Evolutionary conservation across 1,284 basidiomycete genomes (phyloP).

Genomic region (Tilletia caries): DNA sequence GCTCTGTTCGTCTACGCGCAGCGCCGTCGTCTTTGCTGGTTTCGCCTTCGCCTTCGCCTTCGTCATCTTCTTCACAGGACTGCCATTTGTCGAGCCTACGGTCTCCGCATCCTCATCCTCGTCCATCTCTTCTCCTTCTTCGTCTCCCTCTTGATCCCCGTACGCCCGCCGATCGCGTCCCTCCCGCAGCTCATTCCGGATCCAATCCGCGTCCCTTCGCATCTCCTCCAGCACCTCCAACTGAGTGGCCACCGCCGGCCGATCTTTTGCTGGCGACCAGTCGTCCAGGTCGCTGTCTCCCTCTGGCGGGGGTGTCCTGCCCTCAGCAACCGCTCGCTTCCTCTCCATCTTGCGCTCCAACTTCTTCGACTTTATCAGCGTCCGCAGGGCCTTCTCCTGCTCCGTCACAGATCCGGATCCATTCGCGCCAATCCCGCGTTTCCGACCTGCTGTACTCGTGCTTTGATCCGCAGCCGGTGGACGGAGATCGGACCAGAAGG

Average conservation of each 20-base stretch:
- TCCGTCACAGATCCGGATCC: conserved; percentile 47
- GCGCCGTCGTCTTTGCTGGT: neutral
- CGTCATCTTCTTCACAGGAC: neutral
- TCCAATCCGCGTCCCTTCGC: conserved; percentile 34
- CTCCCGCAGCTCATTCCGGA: conserved; percentile 30
- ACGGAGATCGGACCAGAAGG: conserved; percentile 56
- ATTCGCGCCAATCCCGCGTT: conserved; percentile 43
- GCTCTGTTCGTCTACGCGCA: neutral
- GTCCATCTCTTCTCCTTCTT: conserved; percentile 14
- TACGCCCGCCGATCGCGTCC: conserved; percentile 27
- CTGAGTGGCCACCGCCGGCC: conserved; percentile 28
- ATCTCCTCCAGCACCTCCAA: conserved; percentile 41
- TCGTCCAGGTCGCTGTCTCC: conserved; percentile 42
- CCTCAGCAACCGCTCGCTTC: conserved; percentile 34
- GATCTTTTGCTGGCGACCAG: conserved; percentile 38
- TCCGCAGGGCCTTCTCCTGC: conserved; percentile 51
- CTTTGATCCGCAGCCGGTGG: conserved; percentile 56
- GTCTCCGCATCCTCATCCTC: conserved; percentile 8
- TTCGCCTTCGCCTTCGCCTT: neutral
- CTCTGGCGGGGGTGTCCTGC: conserved; percentile 26
- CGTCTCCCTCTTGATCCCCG: conserved; percentile 26
- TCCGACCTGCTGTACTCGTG: conserved; percentile 54
- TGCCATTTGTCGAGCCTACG: neutral
- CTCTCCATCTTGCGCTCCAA: conserved; percentile 29
- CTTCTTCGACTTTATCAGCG: conserved; percentile 38